Evolutionary conservation across 441 rosid genomes (phyloP).

Genomic region (Sinapis alba): DNA sequence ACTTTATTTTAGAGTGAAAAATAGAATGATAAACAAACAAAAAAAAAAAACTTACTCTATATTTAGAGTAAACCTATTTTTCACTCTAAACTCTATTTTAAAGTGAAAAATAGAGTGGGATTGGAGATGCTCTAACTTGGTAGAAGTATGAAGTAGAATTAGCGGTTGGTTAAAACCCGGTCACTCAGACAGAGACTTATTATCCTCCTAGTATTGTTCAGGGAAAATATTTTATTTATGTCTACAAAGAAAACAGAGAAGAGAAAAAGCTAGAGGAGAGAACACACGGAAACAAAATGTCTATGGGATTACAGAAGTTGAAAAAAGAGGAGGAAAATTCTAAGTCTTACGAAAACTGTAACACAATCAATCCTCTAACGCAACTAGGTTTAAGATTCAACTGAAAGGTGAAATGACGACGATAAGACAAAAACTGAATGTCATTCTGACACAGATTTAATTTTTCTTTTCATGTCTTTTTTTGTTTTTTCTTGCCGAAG

Average conservation of each 20-base stretch:
- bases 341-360: conserved; percentile 30
- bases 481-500: background rate
- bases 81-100: too few species aligned
- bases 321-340: background rate
- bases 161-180: conserved; percentile 17
- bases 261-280: background rate
- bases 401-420: conserved; percentile 18
- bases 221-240: background rate
- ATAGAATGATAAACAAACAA: too few species aligned
- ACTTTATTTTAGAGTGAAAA: too few species aligned
- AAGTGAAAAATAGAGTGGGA: too few species aligned
- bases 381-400: conserved; percentile 2
- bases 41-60: too few species aligned
- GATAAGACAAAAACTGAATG: conserved; percentile 18
- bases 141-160: background rate
- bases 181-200: background rate
- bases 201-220: too few species aligned
- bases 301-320: conserved; percentile 5
- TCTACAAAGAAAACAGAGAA: background rate
- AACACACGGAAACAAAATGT: background rate
- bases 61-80: too few species aligned
- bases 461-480: conserved; percentile 19
- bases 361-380: conserved; percentile 14
- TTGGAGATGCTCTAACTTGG: too few species aligned
- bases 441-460: conserved; percentile 28